phyloP scores from a whole-genome alignment of 2,329 filamentous ascomycete species.

The Aspergillus brunneoviolaceus region DNA sequence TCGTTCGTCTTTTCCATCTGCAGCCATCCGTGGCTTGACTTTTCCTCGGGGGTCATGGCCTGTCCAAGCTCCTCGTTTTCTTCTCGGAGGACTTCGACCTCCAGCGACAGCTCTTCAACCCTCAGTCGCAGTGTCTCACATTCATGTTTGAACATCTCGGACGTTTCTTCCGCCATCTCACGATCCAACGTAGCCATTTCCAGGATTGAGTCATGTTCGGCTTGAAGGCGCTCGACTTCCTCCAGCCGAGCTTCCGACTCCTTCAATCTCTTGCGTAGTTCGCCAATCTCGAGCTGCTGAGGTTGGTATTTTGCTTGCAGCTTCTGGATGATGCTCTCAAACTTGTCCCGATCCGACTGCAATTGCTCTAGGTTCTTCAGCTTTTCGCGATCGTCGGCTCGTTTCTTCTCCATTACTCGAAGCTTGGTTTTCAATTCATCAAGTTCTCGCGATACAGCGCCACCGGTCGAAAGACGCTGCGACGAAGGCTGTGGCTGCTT shows the following conservation, averaged over 20 bases:
- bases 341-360: slow-evolving; percentile 56
- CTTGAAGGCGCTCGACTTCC: slow-evolving; percentile 69
- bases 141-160: slow-evolving; percentile 78
- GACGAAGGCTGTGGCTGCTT: slow-evolving; percentile 30
- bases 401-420: slow-evolving; percentile 81
- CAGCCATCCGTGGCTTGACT: slow-evolving; percentile 80
- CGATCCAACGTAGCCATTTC: slow-evolving; percentile 87
- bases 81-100: slow-evolving; percentile 80
- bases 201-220: slow-evolving; percentile 79
- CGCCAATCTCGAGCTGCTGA: slow-evolving; percentile 74
- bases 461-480: slow-evolving; percentile 48
- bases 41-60: slow-evolving; percentile 85
- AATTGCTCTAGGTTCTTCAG: slow-evolving; percentile 74
- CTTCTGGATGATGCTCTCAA: slow-evolving; percentile 83
- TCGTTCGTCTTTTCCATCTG: slow-evolving; percentile 92
- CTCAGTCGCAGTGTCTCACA: slow-evolving; percentile 73
- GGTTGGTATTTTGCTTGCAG: slow-evolving; percentile 85
- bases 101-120: slow-evolving; percentile 80
- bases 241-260: slow-evolving; percentile 70
- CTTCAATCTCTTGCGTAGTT: slow-evolving; percentile 74
- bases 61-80: slow-evolving; percentile 82
- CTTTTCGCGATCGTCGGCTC: slow-evolving; percentile 80
- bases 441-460: slow-evolving; percentile 63
- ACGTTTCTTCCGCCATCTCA: slow-evolving; percentile 94
- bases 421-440: slow-evolving; percentile 89